Evolutionary conservation across 176 grass and related monocot genomes (phyloP).

Genomic region (Eragrostis curvula): DNA sequence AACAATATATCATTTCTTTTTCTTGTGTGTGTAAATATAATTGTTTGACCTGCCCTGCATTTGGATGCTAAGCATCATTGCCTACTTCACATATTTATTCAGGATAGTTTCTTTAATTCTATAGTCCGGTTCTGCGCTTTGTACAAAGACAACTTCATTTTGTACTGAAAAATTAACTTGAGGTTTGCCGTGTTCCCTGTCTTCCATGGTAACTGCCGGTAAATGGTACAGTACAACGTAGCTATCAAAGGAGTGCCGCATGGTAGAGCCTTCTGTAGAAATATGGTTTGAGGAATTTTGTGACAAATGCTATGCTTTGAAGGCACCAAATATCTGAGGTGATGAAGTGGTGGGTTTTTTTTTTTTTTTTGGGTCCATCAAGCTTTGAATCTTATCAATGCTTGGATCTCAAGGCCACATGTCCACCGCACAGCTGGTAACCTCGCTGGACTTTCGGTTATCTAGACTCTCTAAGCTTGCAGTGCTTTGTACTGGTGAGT

Average conservation of each 20-base stretch:
- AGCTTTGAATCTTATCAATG: background rate
- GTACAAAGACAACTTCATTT: conserved; percentile 23
- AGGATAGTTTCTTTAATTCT: conserved; percentile 1
- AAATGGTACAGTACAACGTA: background rate
- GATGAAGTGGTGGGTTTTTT: conserved; percentile 1
- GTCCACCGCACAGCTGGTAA: conserved; percentile 33
- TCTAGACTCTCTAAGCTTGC: conserved; percentile 45
- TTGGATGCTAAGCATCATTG: background rate
- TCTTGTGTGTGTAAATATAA: background rate
- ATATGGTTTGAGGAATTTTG: background rate
- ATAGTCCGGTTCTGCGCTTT: conserved; percentile 9
- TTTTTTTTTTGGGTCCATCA: background rate
- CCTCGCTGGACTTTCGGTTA: conserved; percentile 43
- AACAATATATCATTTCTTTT: background rate
- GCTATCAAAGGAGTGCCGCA: conserved; percentile 10
- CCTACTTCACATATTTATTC: conserved; percentile 3
- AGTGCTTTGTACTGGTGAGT: conserved; percentile 49
- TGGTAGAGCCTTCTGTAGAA: conserved; percentile 19
- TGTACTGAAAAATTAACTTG: background rate
- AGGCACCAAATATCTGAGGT: background rate
- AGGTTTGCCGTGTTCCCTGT: background rate
- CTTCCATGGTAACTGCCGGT: background rate
- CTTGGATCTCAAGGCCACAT: conserved; percentile 51
- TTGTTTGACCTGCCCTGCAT: background rate
- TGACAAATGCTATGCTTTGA: background rate